Evolutionary conservation across 805 yeast genomes (phyloP).

Genomic region (Spathaspora girioi): DNA sequence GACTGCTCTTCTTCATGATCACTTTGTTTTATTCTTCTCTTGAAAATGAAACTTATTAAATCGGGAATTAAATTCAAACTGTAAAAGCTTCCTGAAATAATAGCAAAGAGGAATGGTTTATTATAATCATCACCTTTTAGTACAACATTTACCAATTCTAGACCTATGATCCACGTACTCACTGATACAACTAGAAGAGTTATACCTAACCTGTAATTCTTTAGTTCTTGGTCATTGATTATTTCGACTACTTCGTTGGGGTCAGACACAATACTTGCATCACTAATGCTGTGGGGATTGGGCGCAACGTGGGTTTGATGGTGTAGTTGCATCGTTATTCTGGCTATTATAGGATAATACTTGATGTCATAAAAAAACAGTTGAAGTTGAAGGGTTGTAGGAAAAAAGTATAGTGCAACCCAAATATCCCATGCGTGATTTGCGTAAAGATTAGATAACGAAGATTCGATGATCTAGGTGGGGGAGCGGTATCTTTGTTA

Average conservation of each 20-base stretch:
- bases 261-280: slow-evolving; percentile 3
- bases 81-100: slow-evolving; percentile 47
- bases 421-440: not conserved
- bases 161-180: slow-evolving; percentile 45
- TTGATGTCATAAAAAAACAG: not conserved
- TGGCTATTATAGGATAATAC: not conserved
- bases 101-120: slow-evolving; percentile 47
- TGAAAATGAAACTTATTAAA: slow-evolving; percentile 4
- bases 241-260: slow-evolving; percentile 27
- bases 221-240: slow-evolving; percentile 39
- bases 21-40: not conserved
- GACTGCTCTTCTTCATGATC: not conserved
- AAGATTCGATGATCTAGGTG: not conserved
- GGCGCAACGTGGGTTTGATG: not conserved
- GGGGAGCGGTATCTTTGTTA: not conserved
- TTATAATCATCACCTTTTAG: slow-evolving; percentile 45
- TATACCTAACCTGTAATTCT: slow-evolving; percentile 43
- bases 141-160: slow-evolving; percentile 47
- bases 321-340: not conserved
- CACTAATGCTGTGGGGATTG: not conserved
- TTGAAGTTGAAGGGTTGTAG: not conserved
- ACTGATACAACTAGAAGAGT: slow-evolving; percentile 39
- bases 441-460: not conserved
- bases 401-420: not conserved
- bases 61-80: slow-evolving; percentile 44